phyloP scores from a whole-genome alignment of 768 basidiomycete species.

The Ramaria sp. region DNA sequence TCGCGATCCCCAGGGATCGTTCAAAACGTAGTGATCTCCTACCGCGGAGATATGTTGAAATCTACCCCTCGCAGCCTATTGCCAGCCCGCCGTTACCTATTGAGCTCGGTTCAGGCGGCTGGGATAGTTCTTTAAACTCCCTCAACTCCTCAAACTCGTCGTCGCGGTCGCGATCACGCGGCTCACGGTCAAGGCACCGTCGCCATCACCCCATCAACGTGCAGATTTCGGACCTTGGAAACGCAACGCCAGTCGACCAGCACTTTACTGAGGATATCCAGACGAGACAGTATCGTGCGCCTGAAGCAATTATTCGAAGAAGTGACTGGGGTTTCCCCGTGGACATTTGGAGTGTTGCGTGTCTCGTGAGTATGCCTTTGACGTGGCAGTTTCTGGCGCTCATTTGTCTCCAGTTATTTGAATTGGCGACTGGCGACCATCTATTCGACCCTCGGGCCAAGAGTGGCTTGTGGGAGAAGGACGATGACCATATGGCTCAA shows the following conservation, averaged over 20 bases:
- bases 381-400: background rate
- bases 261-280: constrained; percentile 95
- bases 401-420: constrained; percentile 52
- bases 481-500: constrained; percentile 94
- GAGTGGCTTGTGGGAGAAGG: constrained; percentile 75
- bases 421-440: constrained; percentile 84
- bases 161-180: constrained; percentile 12
- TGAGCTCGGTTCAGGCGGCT: constrained; percentile 38
- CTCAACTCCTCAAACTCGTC: constrained; percentile 17
- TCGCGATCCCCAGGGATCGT: constrained; percentile 55
- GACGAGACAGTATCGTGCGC: constrained; percentile 90
- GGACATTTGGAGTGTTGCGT: constrained; percentile 89
- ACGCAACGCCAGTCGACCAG: constrained; percentile 82
- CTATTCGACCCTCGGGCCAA: constrained; percentile 85
- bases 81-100: constrained; percentile 44
- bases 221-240: constrained; percentile 92
- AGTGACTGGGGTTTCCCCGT: constrained; percentile 78
- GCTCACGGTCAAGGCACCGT: constrained; percentile 6
- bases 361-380: constrained; percentile 45
- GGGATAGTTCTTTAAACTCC: constrained; percentile 17
- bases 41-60: constrained; percentile 54
- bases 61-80: constrained; percentile 74
- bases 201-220: constrained; percentile 48
- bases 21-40: constrained; percentile 36
- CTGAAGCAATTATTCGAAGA: constrained; percentile 87